These are phyloP conservation scores for Fistulifera pelliculosa DNA, from an alignment of 108 stramenopile species.

Conservation along the genomic window DNA sequence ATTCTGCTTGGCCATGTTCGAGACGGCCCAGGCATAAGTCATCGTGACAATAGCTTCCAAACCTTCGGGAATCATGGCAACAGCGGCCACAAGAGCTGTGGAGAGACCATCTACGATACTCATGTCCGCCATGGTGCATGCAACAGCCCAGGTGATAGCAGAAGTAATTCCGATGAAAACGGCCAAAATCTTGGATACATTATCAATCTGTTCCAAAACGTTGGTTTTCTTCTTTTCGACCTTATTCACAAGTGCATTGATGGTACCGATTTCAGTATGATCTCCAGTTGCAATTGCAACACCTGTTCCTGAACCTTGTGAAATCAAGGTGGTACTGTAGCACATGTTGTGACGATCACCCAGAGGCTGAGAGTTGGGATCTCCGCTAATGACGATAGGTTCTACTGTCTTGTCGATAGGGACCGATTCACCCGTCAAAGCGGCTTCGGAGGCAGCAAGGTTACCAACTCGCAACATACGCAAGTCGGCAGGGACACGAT, in stretches of 20 bases:
- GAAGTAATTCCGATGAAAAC: constrained; percentile 65
- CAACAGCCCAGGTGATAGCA: constrained; percentile 67
- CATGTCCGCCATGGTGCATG: constrained; percentile 46
- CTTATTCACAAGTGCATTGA: constrained; percentile 70
- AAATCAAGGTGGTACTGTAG: constrained; percentile 85
- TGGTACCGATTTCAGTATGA: constrained; percentile 93
- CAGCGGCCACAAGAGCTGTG: constrained; percentile 78
- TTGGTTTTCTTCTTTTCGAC: constrained; percentile 87
- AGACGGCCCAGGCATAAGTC: constrained; percentile 81
- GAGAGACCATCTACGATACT: constrained; percentile 53
- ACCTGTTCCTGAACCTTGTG: constrained; percentile 79
- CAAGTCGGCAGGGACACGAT: constrained; percentile 84
- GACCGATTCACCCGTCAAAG: constrained; percentile 88
- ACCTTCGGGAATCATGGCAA: constrained; percentile 97
- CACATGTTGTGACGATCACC: constrained; percentile 81
- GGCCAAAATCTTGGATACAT: constrained; percentile 78
- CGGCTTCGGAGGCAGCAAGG: constrained; percentile 76
- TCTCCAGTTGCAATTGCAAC: constrained; percentile 77
- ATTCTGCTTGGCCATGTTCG: constrained; percentile 80
- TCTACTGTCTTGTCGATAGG: constrained; percentile 75
- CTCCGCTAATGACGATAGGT: constrained; percentile 26
- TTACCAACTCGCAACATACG: constrained; percentile 69
- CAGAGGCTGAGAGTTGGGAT: constrained; percentile 60
- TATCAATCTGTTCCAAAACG: constrained; percentile 85
- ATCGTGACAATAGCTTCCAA: constrained; percentile 93